Evolutionary conservation across 2,329 filamentous ascomycete species (phyloP).

Genomic region (Penicillium hesseltinei): DNA sequence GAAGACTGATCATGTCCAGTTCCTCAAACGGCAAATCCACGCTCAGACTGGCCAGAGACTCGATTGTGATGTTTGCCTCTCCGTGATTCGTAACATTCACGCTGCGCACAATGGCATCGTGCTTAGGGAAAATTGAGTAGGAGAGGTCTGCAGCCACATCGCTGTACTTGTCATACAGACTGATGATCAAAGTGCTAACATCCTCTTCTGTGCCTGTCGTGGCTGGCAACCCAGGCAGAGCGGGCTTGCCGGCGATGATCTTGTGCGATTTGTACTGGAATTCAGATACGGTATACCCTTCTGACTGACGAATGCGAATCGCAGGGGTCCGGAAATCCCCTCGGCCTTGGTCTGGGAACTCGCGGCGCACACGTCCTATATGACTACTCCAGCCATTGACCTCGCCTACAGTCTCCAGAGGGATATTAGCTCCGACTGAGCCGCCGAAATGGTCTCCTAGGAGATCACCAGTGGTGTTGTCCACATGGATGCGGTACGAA

Average conservation of each 20-base stretch:
- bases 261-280: conserved; percentile 59
- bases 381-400: conserved; percentile 55
- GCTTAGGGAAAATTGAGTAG: conserved; percentile 63
- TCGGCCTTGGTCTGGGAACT: conserved; percentile 63
- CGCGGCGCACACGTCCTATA: conserved; percentile 54
- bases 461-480: conserved; percentile 56
- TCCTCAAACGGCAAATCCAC: conserved; percentile 61
- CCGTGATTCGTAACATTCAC: conserved; percentile 62
- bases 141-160: conserved; percentile 58
- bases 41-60: conserved; percentile 60
- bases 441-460: conserved; percentile 63
- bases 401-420: conserved; percentile 37
- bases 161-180: conserved; percentile 59
- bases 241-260: conserved; percentile 57
- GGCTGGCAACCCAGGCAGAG: conserved; percentile 56
- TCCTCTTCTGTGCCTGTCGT: conserved; percentile 58
- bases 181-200: conserved; percentile 59
- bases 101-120: conserved; percentile 61
- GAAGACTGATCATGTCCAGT: conserved; percentile 60
- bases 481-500: conserved; percentile 64
- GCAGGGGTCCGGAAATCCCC: conserved; percentile 64
- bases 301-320: conserved; percentile 58
- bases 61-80: conserved; percentile 51
- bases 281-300: conserved; percentile 59
- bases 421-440: conserved; percentile 53